phyloP scores from a whole-genome alignment of 2,329 filamentous ascomycete genomes.

The Iodosphaeria phyllophila region DNA sequence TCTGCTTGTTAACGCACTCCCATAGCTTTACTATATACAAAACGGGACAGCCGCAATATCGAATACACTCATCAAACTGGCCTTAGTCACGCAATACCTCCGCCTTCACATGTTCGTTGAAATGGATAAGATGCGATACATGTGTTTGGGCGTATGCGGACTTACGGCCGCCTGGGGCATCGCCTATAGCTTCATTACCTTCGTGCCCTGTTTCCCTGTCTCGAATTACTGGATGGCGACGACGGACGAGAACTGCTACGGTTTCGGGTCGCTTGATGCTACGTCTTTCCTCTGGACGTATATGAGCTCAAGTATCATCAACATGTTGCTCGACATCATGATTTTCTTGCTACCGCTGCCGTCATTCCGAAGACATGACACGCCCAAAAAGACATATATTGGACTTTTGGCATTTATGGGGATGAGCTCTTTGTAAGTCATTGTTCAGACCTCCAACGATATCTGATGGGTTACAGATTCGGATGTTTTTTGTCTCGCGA shows the following conservation, averaged over 20 bases:
- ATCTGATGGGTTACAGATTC: too few relatives aligned
- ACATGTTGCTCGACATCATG: slow-evolving; percentile 9
- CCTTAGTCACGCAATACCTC: slow-evolving; percentile 17
- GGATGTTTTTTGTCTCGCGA: too few relatives aligned
- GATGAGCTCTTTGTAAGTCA: slow-evolving; percentile 15
- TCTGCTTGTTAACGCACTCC: background rate
- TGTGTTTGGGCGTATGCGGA: too few relatives aligned
- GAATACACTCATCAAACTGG: slow-evolving; percentile 17
- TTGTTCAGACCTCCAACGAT: too few relatives aligned
- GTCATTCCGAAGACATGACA: slow-evolving; percentile 5
- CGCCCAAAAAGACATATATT: slow-evolving; percentile 11
- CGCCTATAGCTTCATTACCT: slow-evolving; percentile 11
- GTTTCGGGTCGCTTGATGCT: slow-evolving; percentile 6
- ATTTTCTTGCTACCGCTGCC: slow-evolving; percentile 8
- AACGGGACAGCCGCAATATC: slow-evolving; percentile 13
- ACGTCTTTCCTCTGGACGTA: slow-evolving; percentile 7
- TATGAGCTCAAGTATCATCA: slow-evolving; percentile 7
- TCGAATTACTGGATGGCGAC: slow-evolving; percentile 13
- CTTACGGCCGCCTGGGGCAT: slow-evolving; percentile 14
- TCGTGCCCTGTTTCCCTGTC: slow-evolving; percentile 14
- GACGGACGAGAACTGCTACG: slow-evolving; percentile 4
- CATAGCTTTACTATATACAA: slow-evolving; percentile 14
- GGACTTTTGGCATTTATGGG: slow-evolving; percentile 12
- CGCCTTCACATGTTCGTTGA: too few relatives aligned
- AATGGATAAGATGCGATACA: too few relatives aligned